Evolutionary conservation across 2,329 filamentous ascomycete genomes (phyloP).

Genomic region (Apiospora sp.): DNA sequence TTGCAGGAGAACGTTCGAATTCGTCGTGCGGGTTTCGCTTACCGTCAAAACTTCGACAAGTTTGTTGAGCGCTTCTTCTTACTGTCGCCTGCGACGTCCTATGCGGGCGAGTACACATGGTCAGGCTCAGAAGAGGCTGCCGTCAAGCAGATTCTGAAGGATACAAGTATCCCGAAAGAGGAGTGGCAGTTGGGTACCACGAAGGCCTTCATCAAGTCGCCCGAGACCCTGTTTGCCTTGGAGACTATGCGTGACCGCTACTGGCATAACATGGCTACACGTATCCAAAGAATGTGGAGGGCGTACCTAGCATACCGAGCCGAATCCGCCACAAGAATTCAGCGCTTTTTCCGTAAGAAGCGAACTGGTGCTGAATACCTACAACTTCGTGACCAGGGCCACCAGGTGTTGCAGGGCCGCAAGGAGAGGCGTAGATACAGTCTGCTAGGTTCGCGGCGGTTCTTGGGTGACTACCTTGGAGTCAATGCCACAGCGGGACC

Average conservation of each 20-base stretch:
- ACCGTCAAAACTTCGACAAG: constrained; percentile 96
- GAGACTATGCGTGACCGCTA: constrained; percentile 98
- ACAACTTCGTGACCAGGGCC: constrained; percentile 86
- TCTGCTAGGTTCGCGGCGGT: constrained; percentile 88
- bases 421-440: constrained; percentile 94
- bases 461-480: constrained; percentile 93
- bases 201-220: constrained; percentile 98
- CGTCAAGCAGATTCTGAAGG: constrained; percentile 91
- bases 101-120: constrained; percentile 98
- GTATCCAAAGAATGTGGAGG: constrained; percentile 96
- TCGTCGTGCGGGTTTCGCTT: constrained; percentile 93
- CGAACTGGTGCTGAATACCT: constrained; percentile 89
- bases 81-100: constrained; percentile 91
- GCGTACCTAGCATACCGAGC: constrained; percentile 92
- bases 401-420: constrained; percentile 79
- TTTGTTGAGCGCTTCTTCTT: constrained; percentile 98
- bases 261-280: constrained; percentile 99
- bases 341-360: constrained; percentile 94
- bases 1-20: constrained; percentile 99
- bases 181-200: constrained; percentile 98
- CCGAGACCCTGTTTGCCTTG: constrained; percentile 93
- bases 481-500: constrained; percentile 82
- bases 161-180: constrained; percentile 92
- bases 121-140: constrained; percentile 86
- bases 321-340: constrained; percentile 92